Percentiles rank a stretch among this genome's conserved stretches.
Evolutionary conservation across 2,329 filamentous ascomycete genomes (phyloP).

Genomic region (Colletotrichum karsti): DNA sequence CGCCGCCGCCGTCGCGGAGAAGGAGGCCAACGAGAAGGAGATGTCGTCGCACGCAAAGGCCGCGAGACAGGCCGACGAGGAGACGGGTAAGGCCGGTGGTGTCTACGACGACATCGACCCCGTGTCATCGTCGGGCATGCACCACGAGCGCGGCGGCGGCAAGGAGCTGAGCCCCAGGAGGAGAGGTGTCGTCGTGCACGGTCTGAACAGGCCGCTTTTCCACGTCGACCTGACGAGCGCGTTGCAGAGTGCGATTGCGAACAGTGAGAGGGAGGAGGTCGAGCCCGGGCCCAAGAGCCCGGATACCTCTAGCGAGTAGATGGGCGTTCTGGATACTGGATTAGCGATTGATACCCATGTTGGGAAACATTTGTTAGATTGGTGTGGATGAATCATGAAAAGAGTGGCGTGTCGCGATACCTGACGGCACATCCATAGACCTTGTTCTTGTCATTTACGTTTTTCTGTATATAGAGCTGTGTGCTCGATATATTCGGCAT

Average conservation of each 20-base stretch:
- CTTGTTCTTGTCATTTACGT: background rate
- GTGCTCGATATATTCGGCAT: background rate
- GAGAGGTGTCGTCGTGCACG: constrained; percentile 75
- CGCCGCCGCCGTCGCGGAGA: constrained; percentile 74
- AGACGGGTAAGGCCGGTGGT: constrained; percentile 43
- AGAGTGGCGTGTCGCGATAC: background rate
- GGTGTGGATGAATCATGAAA: background rate
- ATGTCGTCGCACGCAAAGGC: constrained; percentile 13
- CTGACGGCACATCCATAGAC: background rate
- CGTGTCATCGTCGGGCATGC: constrained; percentile 30
- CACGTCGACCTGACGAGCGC: constrained; percentile 92
- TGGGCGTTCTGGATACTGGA: background rate
- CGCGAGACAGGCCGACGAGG: constrained; percentile 39
- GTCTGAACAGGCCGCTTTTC: constrained; percentile 91
- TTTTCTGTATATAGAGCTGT: background rate
- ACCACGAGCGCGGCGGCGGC: constrained; percentile 10
- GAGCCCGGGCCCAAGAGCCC: constrained; percentile 9
- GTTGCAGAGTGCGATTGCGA: constrained; percentile 85
- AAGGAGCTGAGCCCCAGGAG: constrained; percentile 51
- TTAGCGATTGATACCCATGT: constrained; percentile 28
- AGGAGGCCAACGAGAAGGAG: constrained; percentile 61
- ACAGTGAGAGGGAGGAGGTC: constrained; percentile 64
- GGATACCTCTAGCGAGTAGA: constrained; percentile 12
- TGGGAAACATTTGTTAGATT: constrained; percentile 9
- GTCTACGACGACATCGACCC: constrained; percentile 41